Conservation (phyloP, 805 yeast species). For the Yarrowia porcina region DNA sequence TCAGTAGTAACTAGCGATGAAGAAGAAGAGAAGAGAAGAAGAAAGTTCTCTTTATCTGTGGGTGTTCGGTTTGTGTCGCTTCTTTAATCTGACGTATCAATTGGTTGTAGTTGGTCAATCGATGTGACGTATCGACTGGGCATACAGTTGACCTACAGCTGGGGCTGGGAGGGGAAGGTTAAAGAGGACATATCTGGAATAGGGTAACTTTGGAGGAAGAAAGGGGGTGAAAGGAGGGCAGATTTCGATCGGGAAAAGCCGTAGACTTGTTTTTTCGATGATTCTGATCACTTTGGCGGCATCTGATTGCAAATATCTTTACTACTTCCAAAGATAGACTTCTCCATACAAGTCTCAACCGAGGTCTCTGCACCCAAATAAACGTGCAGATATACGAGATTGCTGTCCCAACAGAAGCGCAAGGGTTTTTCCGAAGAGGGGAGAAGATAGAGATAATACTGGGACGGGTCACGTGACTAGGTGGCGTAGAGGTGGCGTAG, state of each 20-base stretch:
- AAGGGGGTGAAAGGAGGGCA: too few species aligned
- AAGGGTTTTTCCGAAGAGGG: too few species aligned
- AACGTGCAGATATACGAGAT: constrained; percentile 16
- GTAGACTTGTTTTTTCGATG: background rate
- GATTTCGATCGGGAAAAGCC: background rate
- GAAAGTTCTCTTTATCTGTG: background rate
- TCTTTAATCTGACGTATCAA: background rate
- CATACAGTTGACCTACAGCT: too few species aligned
- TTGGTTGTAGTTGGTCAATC: background rate
- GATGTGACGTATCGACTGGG: too few species aligned
- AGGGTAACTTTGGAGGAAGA: constrained; percentile 15
- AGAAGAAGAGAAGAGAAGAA: too few species aligned
- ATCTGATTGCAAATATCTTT: background rate
- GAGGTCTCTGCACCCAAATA: background rate
- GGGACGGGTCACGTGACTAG: too few species aligned
- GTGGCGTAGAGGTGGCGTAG: too few species aligned
- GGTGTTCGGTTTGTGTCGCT: background rate
- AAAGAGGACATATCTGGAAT: background rate
- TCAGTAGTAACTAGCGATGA: too few species aligned
- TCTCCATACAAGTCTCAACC: background rate
- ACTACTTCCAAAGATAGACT: background rate
- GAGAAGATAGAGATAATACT: too few species aligned
- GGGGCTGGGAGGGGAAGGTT: constrained; percentile 19
- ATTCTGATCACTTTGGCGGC: background rate
- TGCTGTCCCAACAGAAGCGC: constrained; percentile 20